Evolutionary conservation across 495 filamentous ascomycete species (phyloP).

Genomic region (Sordaria brevicollis): DNA sequence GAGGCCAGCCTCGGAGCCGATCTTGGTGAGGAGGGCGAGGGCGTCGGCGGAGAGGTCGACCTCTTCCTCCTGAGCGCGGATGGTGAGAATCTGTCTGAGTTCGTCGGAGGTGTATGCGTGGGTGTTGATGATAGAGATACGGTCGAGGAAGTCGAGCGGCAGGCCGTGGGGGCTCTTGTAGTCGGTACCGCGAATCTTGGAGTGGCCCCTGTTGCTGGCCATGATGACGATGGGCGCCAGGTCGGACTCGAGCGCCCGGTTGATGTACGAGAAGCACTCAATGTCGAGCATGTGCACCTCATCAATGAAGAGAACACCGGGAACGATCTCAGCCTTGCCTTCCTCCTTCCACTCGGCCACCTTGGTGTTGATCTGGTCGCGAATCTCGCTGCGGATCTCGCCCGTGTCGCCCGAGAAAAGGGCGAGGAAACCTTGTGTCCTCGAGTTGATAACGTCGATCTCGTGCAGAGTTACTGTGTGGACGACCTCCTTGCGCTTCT

Average conservation of each 20-base stretch:
- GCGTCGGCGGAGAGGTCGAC: slow-evolving; percentile 84
- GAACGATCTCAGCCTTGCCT: slow-evolving; percentile 95
- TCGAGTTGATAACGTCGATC: slow-evolving; percentile 98
- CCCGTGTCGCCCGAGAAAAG: slow-evolving; percentile 97
- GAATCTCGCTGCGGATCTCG: slow-evolving; percentile 92
- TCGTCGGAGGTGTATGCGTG: slow-evolving; percentile 79
- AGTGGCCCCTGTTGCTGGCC: slow-evolving; percentile 93
- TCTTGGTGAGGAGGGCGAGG: slow-evolving; percentile 84
- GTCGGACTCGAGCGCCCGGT: slow-evolving; percentile 88
- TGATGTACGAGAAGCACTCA: slow-evolving; percentile 97
- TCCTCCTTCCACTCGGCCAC: slow-evolving; percentile 98
- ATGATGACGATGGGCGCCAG: slow-evolving; percentile 97
- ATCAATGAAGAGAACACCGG: slow-evolving; percentile 95
- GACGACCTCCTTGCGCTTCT: slow-evolving; percentile 92
- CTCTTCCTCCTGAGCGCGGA: slow-evolving; percentile 91
- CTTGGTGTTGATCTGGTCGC: slow-evolving; percentile 98
- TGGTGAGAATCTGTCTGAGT: slow-evolving; percentile 79
- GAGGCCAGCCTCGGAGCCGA: slow-evolving; percentile 84
- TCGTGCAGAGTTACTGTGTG: slow-evolving; percentile 96
- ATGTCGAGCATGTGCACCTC: slow-evolving; percentile 99
- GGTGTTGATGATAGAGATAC: slow-evolving; percentile 93
- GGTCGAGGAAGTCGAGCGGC: slow-evolving; percentile 91
- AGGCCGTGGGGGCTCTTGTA: slow-evolving; percentile 87
- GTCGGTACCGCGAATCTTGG: slow-evolving; percentile 86
- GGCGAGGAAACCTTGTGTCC: slow-evolving; percentile 91